Percentiles rank a stretch among this genome's conserved stretches.
Conservation (phyloP, 2,329 filamentous ascomycete species). For the Arthroderma sp. region DNA sequence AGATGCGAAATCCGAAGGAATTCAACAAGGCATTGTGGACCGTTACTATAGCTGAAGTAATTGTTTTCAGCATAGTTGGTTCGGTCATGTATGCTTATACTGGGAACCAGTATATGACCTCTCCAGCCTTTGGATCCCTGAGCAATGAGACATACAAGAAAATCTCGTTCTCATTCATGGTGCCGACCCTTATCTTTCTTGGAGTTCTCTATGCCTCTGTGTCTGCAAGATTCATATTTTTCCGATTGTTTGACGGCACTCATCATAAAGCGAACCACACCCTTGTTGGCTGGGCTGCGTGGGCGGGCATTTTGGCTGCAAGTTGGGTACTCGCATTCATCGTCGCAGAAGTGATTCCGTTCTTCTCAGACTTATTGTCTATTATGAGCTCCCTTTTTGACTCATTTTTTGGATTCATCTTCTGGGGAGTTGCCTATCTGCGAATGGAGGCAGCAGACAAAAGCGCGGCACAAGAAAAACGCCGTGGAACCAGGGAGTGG, state of each 20-base stretch:
- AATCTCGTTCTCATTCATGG: slow-evolving; percentile 86
- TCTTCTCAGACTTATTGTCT: slow-evolving; percentile 60
- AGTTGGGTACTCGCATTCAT: slow-evolving; percentile 86
- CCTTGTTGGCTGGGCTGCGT: slow-evolving; percentile 63
- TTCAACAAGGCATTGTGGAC: slow-evolving; percentile 89
- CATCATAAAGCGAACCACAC: slow-evolving; percentile 73
- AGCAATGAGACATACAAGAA: slow-evolving; percentile 66
- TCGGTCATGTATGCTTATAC: slow-evolving; percentile 74
- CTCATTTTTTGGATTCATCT: slow-evolving; percentile 72
- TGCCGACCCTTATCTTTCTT: slow-evolving; percentile 84
- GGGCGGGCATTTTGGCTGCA: slow-evolving; percentile 54
- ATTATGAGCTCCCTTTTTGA: slow-evolving; percentile 64
- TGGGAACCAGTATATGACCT: slow-evolving; percentile 76
- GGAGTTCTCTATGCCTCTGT: slow-evolving; percentile 85
- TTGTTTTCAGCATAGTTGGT: slow-evolving; percentile 75
- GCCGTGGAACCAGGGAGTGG: slow-evolving; percentile 31
- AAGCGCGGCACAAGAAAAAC: slow-evolving; percentile 27
- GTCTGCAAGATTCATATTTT: slow-evolving; percentile 80
- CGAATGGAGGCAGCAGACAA: slow-evolving; percentile 31
- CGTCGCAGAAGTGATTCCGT: slow-evolving; percentile 84
- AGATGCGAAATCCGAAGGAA: slow-evolving; percentile 70
- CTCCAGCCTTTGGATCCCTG: slow-evolving; percentile 77
- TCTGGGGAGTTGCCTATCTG: slow-evolving; percentile 45
- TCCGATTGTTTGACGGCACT: slow-evolving; percentile 69
- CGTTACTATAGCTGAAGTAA: slow-evolving; percentile 75